Base-by-base conservation (phyloP, 2,329 filamentous ascomycete genomes). In the Orbilia oligospora region DNA sequence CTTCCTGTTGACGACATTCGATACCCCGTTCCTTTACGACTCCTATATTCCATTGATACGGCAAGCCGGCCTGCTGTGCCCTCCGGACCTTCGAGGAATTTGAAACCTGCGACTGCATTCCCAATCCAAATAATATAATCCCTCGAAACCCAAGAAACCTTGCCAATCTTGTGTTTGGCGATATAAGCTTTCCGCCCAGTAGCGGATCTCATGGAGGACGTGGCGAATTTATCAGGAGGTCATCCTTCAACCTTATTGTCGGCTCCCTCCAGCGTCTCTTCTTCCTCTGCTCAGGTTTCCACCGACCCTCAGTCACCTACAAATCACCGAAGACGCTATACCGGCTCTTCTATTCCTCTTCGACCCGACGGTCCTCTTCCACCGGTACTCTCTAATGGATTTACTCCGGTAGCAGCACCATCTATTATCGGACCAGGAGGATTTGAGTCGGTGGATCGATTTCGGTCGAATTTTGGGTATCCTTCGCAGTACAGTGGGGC, bases 151-250 rank as follows among this genome's bases (percentile, higher is more conserved):
- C 30, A 46, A 66, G 30, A 38, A 46, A 63, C 38, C 16, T 46
- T 61, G 61, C 65, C 41, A 49, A 56, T 20, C 61, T 44, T 48
- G 61, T 64, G 67, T 77, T 68, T 77, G 67, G 73, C 30, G 67
- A 71, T 66, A 71, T 48, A 76, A 67, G 58, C 67, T 67, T 71
- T 77, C 73, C 73, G 73, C 73, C 73, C 53, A 36, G 36, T 16
- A 77, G 73, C 73, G 73, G 73, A 77, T 77, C 67, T 68, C 56
- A 77, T 77, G 73, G 73, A 77, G 73, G 73, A 77, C 73, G 73
- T 71, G 67, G 73, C 51, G 63, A 71, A 46, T 67, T 77, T 61
- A 71, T 53, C 73, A 24, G 73, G 73, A 68, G 73, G 73, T 53
- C 67, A 77, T 71, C 73, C 73, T 70, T 76, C 73, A 71, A 46